phyloP scores from a whole-genome alignment of 2,329 filamentous ascomycete genomes.

The Basipetospora chlamydospora region DNA sequence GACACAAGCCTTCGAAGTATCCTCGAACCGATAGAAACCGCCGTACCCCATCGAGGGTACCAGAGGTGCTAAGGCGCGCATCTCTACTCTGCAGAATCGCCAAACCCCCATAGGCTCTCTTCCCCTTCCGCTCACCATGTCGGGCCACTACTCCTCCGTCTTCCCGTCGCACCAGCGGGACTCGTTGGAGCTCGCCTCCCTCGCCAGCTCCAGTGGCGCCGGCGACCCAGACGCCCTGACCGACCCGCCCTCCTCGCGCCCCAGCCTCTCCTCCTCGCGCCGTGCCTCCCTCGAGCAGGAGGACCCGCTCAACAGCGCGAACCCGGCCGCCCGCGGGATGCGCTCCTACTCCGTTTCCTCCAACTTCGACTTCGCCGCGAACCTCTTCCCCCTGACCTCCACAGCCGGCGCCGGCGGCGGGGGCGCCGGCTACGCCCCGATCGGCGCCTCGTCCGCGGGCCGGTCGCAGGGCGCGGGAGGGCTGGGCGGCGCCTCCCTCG shows the following conservation, averaged over 20 bases:
- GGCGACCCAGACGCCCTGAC: constrained; percentile 36
- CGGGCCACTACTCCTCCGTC: constrained; percentile 2
- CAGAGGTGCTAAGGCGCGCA: too few relatives aligned
- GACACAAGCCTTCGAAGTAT: too few relatives aligned
- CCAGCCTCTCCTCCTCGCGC: constrained; percentile 85
- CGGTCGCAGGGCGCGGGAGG: constrained; percentile 22
- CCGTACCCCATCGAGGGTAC: too few relatives aligned
- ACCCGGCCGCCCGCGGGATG: constrained; percentile 29
- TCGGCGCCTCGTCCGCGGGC: constrained; percentile 50
- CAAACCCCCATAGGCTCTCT: too few relatives aligned
- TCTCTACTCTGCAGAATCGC: too few relatives aligned
- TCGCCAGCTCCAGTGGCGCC: constrained; percentile 67
- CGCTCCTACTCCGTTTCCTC: constrained; percentile 76
- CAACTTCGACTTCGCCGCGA: constrained; percentile 88
- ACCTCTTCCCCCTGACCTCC: constrained; percentile 81
- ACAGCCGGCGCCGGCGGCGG: constrained; percentile 51
- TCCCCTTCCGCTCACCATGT: background rate
- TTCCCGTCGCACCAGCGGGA: constrained; percentile 47
- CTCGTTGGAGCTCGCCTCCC: constrained; percentile 88
- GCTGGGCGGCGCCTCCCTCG: constrained; percentile 62
- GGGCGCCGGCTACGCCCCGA: constrained; percentile 72
- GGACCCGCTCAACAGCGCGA: constrained; percentile 56
- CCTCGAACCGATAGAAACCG: too few relatives aligned
- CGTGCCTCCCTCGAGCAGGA: constrained; percentile 79
- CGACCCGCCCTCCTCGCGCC: constrained; percentile 53